Conservation (phyloP, 495 filamentous ascomycete genomes). For the Lepidopterella palustris region DNA sequence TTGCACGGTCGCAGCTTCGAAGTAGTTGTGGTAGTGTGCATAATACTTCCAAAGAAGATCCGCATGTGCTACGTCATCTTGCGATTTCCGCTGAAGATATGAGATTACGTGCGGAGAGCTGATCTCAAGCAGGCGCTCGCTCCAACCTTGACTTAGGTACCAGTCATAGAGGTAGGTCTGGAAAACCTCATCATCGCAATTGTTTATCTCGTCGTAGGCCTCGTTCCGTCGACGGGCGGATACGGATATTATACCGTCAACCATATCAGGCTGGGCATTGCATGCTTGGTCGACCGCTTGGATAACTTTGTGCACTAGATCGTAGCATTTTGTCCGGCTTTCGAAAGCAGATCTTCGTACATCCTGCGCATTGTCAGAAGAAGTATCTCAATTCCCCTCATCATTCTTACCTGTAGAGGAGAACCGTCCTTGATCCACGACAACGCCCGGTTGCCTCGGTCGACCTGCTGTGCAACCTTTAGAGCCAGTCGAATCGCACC, state of each 20-base stretch:
- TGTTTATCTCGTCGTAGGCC: slow-evolving; percentile 79
- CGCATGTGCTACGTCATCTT: slow-evolving; percentile 62
- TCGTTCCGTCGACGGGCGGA: slow-evolving; percentile 73
- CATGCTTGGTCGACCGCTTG: slow-evolving; percentile 65
- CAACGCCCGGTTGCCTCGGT: slow-evolving; percentile 75
- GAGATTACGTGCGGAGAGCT: slow-evolving; percentile 75
- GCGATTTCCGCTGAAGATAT: slow-evolving; percentile 72
- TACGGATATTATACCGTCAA: slow-evolving; percentile 71
- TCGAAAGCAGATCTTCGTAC: slow-evolving; percentile 58
- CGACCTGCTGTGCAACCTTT: slow-evolving; percentile 68
- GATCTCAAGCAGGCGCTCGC: slow-evolving; percentile 73
- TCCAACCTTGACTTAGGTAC: slow-evolving; percentile 79
- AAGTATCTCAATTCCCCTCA: not conserved
- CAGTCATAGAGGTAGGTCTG: slow-evolving; percentile 93
- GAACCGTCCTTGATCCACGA: slow-evolving; percentile 65
- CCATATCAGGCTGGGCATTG: slow-evolving; percentile 55
- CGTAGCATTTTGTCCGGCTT: slow-evolving; percentile 71
- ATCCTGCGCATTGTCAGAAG: slow-evolving; percentile 53
- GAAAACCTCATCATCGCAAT: slow-evolving; percentile 84
- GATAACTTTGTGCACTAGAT: slow-evolving; percentile 71
- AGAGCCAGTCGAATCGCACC: slow-evolving; percentile 89
- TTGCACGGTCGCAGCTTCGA: slow-evolving; percentile 81
- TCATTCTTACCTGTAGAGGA: slow-evolving; percentile 44
- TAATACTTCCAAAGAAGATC: slow-evolving; percentile 93
- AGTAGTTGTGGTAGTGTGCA: slow-evolving; percentile 68